A percentile compares a stretch with the other conserved stretches of the same genome.
phyloP scores from a whole-genome alignment of 192 early-diverging fungal genomes.

The Coemansia sp. region DNA sequence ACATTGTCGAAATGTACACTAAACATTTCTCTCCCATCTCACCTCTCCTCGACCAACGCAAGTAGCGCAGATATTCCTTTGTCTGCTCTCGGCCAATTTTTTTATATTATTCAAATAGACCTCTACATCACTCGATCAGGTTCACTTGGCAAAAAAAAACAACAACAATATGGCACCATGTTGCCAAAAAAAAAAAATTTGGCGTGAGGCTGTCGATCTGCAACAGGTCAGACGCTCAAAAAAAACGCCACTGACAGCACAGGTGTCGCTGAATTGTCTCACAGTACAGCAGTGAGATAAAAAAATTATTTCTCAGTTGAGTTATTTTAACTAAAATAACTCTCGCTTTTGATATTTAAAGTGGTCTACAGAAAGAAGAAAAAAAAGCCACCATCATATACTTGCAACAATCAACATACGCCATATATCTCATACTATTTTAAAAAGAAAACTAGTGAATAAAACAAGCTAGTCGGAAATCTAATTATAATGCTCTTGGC shows the following conservation, averaged over 20 bases:
- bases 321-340: too few species aligned
- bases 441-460: not conserved
- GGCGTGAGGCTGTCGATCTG: not conserved
- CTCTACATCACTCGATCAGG: not conserved
- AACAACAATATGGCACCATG: not conserved
- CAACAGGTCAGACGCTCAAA: not conserved
- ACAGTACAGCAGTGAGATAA: not conserved
- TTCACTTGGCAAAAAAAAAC: not conserved
- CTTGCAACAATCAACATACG: not conserved
- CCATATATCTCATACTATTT: constrained; percentile 2
- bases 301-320: too few species aligned
- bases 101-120: not conserved
- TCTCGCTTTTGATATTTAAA: not conserved
- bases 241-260: not conserved
- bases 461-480: not conserved
- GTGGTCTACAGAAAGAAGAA: not conserved
- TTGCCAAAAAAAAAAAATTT: not conserved
- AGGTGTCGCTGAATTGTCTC: not conserved
- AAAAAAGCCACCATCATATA: not conserved
- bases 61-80: not conserved
- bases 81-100: not conserved
- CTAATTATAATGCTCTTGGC: constrained; percentile 8
- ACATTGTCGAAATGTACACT: constrained; percentile 38
- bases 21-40: constrained; percentile 40
- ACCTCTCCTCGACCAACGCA: constrained; percentile 40